phyloP scores from a whole-genome alignment of 2,329 filamentous ascomycete species.

The Myriosclerotinia scirpicola region DNA sequence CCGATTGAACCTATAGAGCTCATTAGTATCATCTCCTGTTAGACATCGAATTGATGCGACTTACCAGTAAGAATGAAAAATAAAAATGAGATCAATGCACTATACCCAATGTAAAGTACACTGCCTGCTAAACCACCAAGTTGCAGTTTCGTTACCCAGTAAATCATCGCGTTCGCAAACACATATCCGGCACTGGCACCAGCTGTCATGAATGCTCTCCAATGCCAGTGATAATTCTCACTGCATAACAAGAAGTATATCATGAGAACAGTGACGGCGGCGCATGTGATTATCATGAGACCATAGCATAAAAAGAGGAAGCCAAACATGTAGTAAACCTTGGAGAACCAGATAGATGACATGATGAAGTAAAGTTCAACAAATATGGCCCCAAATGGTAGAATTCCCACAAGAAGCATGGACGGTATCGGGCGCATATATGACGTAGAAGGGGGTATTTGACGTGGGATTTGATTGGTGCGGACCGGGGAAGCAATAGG shows the following conservation, averaged over 20 bases:
- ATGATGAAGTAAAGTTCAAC: slow-evolving; percentile 99
- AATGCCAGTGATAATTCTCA: slow-evolving; percentile 99
- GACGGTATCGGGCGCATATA: slow-evolving; percentile 87
- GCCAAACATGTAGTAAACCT: slow-evolving; percentile 99
- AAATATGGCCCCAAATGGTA: slow-evolving; percentile 96
- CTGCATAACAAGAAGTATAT: slow-evolving; percentile 95
- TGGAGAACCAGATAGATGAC: slow-evolving; percentile 97
- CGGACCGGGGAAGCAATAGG: slow-evolving; percentile 78
- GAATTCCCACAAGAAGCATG: slow-evolving; percentile 85
- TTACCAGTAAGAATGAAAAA: slow-evolving; percentile 93
- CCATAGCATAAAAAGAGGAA: slow-evolving; percentile 98
- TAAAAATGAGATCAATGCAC: slow-evolving; percentile 80
- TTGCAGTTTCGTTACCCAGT: slow-evolving; percentile 85
- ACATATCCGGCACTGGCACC: slow-evolving; percentile 91
- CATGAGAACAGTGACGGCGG: slow-evolving; percentile 87
- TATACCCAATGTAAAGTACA: slow-evolving; percentile 92
- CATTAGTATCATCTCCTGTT: slow-evolving; percentile 28
- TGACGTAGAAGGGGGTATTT: slow-evolving; percentile 81
- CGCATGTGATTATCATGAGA: slow-evolving; percentile 93
- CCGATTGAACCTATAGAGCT: slow-evolving; percentile 76
- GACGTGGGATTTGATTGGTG: slow-evolving; percentile 96
- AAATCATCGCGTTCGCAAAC: slow-evolving; percentile 86
- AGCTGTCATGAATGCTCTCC: slow-evolving; percentile 88
- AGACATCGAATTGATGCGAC: slow-evolving; percentile 41
- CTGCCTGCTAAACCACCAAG: slow-evolving; percentile 82